Evolutionary conservation across 1,139 yeast species (phyloP).

Genomic region (Sugiyamaella castrensis): DNA sequence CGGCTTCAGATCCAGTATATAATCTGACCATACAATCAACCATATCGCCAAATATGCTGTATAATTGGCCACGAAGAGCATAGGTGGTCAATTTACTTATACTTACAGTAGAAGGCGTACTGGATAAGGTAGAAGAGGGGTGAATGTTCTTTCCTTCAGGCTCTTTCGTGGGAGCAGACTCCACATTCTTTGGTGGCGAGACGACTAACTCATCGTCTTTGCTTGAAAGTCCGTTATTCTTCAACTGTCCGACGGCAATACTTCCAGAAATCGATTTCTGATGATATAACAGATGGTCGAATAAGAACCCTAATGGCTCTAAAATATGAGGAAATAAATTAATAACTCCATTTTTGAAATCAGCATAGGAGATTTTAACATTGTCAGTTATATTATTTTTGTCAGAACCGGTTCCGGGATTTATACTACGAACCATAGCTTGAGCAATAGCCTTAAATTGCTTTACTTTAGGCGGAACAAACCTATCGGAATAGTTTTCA

Average conservation of each 20-base stretch:
- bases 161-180: background rate
- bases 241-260: slow-evolving; percentile 13
- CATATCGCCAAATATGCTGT: slow-evolving; percentile 9
- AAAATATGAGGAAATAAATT: slow-evolving; percentile 28
- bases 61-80: slow-evolving; percentile 39
- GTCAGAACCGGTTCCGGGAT: slow-evolving; percentile 11
- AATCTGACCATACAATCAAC: slow-evolving; percentile 44
- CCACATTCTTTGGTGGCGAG: background rate
- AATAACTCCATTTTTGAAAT: slow-evolving; percentile 23
- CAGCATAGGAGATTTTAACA: slow-evolving; percentile 21
- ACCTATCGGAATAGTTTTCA: slow-evolving; percentile 14
- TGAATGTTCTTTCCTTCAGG: background rate
- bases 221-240: slow-evolving; percentile 36
- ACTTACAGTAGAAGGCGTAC: too few species aligned
- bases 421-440: slow-evolving; percentile 22
- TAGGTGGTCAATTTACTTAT: slow-evolving; percentile 23
- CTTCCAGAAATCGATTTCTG: background rate
- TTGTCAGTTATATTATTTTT: slow-evolving; percentile 16
- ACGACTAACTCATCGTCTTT: background rate
- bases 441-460: slow-evolving; percentile 19
- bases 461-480: slow-evolving; percentile 12
- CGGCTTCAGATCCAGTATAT: slow-evolving; percentile 70
- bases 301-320: slow-evolving; percentile 27
- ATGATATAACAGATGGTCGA: slow-evolving; percentile 27
- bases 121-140: background rate